phyloP scores from a whole-genome alignment of 306 rosid genomes.

The Trifolium subterraneum region DNA sequence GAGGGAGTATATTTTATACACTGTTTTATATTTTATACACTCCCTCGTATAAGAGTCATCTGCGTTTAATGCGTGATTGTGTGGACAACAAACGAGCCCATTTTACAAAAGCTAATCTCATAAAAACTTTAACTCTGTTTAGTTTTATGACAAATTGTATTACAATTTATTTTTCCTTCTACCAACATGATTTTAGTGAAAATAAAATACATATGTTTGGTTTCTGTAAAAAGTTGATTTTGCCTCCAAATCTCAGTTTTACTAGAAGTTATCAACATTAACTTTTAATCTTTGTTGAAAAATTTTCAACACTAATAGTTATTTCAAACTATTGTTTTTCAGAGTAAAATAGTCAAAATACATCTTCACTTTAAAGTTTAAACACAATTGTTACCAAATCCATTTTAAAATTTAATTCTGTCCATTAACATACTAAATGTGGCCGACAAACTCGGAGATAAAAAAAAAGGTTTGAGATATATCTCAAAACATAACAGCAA shows the following conservation, averaged over 20 bases:
- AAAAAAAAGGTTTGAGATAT: constrained; percentile 13
- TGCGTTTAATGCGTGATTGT: not conserved
- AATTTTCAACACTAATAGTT: not conserved
- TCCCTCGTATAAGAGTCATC: not conserved
- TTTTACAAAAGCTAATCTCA: not conserved
- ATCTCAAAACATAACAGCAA: constrained; percentile 9
- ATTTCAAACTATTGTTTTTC: not conserved
- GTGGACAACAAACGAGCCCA: not conserved
- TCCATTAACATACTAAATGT: not conserved
- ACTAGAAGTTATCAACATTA: not conserved
- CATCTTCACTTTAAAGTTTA: not conserved
- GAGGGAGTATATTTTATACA: no score
- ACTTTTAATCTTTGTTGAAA: not conserved
- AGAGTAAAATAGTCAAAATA: not conserved
- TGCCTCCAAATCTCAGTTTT: not conserved
- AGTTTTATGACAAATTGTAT: not conserved
- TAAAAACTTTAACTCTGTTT: not conserved
- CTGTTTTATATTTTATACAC: not conserved
- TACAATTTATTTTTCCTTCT: not conserved
- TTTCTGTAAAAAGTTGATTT: not conserved
- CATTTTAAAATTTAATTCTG: not conserved
- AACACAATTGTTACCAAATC: not conserved
- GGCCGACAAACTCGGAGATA: not conserved
- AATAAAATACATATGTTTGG: not conserved
- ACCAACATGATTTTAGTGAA: not conserved